Evolutionary conservation across 176 grass and related monocot species (phyloP).

Genomic region (Otatea glauca): DNA sequence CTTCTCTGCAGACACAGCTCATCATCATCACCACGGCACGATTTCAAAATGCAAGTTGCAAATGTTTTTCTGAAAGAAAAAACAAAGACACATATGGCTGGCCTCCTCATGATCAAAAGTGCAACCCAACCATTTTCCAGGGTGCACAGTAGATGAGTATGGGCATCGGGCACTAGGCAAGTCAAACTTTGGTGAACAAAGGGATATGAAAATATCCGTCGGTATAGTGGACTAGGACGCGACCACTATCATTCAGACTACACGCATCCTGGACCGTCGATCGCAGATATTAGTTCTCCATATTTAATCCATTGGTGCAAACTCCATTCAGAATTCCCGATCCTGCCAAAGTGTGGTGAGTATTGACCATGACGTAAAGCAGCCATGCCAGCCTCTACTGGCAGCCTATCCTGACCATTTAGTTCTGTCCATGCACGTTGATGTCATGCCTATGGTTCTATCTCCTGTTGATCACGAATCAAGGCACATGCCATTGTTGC

Average conservation of each 20-base stretch:
- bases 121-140: neutral
- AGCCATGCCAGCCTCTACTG: neutral
- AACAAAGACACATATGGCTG: neutral
- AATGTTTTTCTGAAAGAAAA: neutral
- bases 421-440: neutral
- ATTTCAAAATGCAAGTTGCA: conserved; percentile 3
- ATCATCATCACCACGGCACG: neutral
- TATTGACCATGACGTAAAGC: neutral
- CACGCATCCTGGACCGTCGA: neutral
- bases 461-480: neutral
- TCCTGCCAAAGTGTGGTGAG: neutral
- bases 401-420: neutral
- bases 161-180: neutral
- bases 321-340: neutral
- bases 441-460: neutral
- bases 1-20: neutral
- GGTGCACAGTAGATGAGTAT: neutral
- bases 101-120: neutral
- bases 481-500: too few species aligned
- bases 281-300: neutral
- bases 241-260: neutral
- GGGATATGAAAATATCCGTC: neutral
- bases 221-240: neutral
- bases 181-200: conserved; percentile 22
- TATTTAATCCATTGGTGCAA: neutral